Base-by-base conservation (phyloP, 305 asterid genomes). In the Lippia alba region DNA sequence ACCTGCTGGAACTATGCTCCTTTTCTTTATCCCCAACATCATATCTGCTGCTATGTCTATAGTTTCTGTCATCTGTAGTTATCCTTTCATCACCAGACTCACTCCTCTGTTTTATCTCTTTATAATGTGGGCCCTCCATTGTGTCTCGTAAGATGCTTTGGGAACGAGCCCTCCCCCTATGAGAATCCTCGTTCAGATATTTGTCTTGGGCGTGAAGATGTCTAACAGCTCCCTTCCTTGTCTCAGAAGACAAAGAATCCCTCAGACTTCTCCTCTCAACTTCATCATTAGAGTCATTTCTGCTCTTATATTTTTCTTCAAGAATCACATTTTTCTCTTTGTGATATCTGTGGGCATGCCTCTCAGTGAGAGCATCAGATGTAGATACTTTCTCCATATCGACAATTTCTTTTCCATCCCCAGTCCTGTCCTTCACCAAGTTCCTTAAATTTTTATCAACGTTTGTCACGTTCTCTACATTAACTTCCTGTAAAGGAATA, bases 101-200 rank as follows among this genome's bases (percentile, higher is more conserved):
- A 78, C 58, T 81, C 61, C 66, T 76, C 59, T 72, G 74, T 59
- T 80, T 83, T 64, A 78, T 75, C 41, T 70, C 88, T 20, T 60
- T 60, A 70, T 68, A 62, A 75, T 78, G 58, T 20, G 67, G 72
- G 57, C 80, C 86, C 32, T 48, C 18, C 17, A 48, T 14, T 6
- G 54, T 14, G 63, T 44, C 18, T 58, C 1, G 19, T 56, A 69
- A 72, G 75, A 84, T 75, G 74, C 94, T 91, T 58, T 77, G 79
- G 63, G 97, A 91, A 15, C 83, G 80, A 16, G 98, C 89, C 77
- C 96, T 83, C 75, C 83, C 85, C 78, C 89, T 79, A 51, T 56
- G 68, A 73, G 79, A 76, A 65, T 76, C 76, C 73, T 72, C 89
- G 44, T 83, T 81, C 56, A n/a, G 39, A 56, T 71, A 73, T 60